phyloP scores from a whole-genome alignment of 306 rosid species.

The Bauhinia variegata region DNA sequence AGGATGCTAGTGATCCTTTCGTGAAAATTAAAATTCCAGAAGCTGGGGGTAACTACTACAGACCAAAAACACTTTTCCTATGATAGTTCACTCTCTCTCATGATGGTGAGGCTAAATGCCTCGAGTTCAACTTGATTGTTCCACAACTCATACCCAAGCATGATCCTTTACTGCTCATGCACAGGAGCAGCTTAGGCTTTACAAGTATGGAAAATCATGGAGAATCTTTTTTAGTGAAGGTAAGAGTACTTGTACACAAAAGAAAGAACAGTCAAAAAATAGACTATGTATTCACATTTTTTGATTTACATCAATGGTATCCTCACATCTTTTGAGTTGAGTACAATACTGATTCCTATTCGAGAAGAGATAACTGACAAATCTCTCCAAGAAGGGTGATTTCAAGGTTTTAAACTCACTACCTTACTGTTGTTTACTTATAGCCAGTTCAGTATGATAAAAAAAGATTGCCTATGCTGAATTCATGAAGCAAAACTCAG shows the following conservation, averaged over 20 bases:
- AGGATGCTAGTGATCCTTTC: conserved; percentile 13
- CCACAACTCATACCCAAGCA: conserved; percentile 18
- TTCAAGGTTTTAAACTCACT: too few species aligned
- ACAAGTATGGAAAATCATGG: conserved; percentile 19
- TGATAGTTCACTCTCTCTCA: conserved; percentile 4
- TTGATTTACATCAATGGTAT: too few species aligned
- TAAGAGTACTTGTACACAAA: conserved; percentile 12
- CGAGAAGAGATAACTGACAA: too few species aligned
- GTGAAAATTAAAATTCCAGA: not conserved
- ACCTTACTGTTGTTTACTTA: conserved; percentile 37
- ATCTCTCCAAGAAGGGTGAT: too few species aligned
- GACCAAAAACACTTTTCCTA: not conserved
- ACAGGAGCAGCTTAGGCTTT: conserved; percentile 30
- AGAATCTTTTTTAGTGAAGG: conserved; percentile 16
- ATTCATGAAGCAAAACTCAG: conserved; percentile 27
- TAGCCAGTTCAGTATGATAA: conserved; percentile 39
- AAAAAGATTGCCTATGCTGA: conserved; percentile 43
- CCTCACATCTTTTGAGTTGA: too few species aligned
- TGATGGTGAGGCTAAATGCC: conserved; percentile 15
- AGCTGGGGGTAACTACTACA: too few species aligned
- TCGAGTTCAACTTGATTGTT: conserved; percentile 9
- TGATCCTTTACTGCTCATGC: conserved; percentile 9
- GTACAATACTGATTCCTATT: too few species aligned
- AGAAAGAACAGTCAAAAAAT: conserved; percentile 27
- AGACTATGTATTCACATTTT: conserved; percentile 23